Evolutionary conservation across 345 rosid genomes (phyloP), one percentile per base, ranked within the genome.

Genomic region (Acer negundo): DNA sequence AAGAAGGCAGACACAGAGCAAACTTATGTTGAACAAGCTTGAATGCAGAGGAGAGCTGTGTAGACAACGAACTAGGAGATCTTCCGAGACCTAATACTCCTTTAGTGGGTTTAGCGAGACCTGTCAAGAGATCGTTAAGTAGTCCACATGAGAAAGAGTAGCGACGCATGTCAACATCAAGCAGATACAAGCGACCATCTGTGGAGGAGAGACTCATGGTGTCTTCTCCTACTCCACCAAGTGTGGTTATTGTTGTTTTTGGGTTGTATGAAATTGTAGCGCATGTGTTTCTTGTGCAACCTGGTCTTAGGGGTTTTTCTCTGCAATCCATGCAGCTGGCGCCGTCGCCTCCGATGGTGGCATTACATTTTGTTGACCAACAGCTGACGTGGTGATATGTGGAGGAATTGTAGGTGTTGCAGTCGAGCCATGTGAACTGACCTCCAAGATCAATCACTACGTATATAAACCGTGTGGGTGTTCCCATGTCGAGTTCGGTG

Each of bases 251-350:
- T 12, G 63, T 11, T 1, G 58, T 64, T 6, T 79, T 19, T 1
- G 82, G 69, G 46, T 86, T 86, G 61, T 72, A 81, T 10, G 82
- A 73, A 16, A 2, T 26, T 74, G 75, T 23, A 1, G 69, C 68
- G 15, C 91, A 86, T 0, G 86, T 84, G 79, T 82, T 79, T 17
- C 82, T 77, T 68, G 75, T 75, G 82, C 91, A 90, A 6, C 86
- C 84, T 7, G 88, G 84, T 7, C 78, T 66, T 9, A 75, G 72
- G 0, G 66, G 64, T 15, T 75, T 19, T 16, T 75, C 28, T 75
- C 31, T 44, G 70, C 84, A 81, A 12, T 55, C 38, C 20, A 64
- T 40, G 35, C 88, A 85, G 11, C 72, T 56, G 4, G 19, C 6
- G 53, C 83, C 72, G 0, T 47, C 49, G 11, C 49, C 49, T 2